These are phyloP conservation scores for Calonectria naviculata DNA, from an alignment of 2,329 filamentous ascomycete genomes.

Conservation along the genomic window DNA sequence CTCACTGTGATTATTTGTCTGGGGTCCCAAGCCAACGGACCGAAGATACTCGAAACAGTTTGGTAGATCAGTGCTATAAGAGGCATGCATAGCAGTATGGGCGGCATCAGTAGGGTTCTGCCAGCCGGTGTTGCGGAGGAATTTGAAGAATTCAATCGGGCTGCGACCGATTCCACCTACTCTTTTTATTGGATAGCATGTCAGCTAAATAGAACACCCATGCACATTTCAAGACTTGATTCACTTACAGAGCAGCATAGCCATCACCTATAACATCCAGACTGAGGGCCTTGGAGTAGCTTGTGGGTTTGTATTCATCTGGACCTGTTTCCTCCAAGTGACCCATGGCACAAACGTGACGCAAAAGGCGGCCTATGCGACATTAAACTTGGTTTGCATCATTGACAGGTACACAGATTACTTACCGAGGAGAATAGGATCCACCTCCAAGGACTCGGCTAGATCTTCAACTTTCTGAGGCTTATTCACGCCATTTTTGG, in stretches of 20 bases:
- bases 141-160: conserved; percentile 16
- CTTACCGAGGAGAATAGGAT: conserved; percentile 42
- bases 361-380: conserved; percentile 40
- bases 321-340: conserved; percentile 44
- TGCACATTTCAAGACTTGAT: background rate
- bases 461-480: conserved; percentile 45
- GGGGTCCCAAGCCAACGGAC: background rate
- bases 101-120: conserved; percentile 4
- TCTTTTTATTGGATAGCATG: background rate
- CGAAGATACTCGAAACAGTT: too few relatives aligned
- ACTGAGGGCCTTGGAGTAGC: conserved; percentile 45
- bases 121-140: conserved; percentile 11
- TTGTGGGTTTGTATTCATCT: conserved; percentile 49
- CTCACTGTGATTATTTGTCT: too few relatives aligned
- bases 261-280: conserved; percentile 43
- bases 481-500: conserved; percentile 39
- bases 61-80: conserved; percentile 11
- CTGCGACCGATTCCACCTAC: conserved; percentile 12
- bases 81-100: background rate
- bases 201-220: background rate
- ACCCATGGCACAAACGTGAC: conserved; percentile 50
- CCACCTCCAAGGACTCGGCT: conserved; percentile 39
- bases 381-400: background rate
- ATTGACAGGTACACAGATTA: background rate
- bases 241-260: conserved; percentile 40